Evolutionary conservation across 2,329 filamentous ascomycete genomes (phyloP).

Genomic region (Fusarium tricinctum): DNA sequence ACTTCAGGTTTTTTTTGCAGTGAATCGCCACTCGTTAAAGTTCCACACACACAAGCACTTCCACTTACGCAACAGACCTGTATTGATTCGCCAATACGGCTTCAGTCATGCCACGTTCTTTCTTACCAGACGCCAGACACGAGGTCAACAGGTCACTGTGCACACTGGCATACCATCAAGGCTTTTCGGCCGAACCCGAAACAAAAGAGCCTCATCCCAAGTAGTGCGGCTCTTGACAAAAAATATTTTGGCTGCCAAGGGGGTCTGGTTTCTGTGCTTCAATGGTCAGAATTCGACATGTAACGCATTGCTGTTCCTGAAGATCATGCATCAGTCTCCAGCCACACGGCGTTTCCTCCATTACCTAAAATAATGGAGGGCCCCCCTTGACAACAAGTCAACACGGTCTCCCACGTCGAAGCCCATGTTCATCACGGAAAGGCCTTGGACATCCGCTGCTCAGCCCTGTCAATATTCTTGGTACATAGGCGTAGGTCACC

Average conservation of each 20-base stretch:
- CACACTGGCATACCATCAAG: constrained; percentile 17
- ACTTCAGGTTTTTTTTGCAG: constrained; percentile 15
- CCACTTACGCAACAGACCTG: constrained; percentile 24
- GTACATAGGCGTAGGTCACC: constrained; percentile 8
- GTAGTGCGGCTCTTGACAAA: constrained; percentile 37
- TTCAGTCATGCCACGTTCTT: constrained; percentile 19
- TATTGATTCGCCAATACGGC: constrained; percentile 23
- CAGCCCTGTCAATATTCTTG: constrained; percentile 36
- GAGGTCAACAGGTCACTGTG: constrained; percentile 22
- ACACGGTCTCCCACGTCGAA: constrained; percentile 4
- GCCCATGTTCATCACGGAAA: constrained; percentile 6
- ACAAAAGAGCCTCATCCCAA: constrained; percentile 35
- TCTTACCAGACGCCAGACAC: constrained; percentile 19
- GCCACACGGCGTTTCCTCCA: constrained; percentile 30
- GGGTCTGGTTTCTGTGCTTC: constrained; percentile 22
- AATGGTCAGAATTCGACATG: constrained; percentile 26
- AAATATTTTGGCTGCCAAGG: constrained; percentile 9
- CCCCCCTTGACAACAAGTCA: constrained; percentile 14
- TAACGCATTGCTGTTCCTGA: constrained; percentile 45
- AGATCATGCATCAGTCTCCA: constrained; percentile 35
- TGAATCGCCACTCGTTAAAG: constrained; percentile 30
- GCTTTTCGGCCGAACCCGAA: constrained; percentile 36
- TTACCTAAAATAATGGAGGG: constrained; percentile 36
- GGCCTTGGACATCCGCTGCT: constrained; percentile 27
- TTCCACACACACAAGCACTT: constrained; percentile 20